Conservation (phyloP, 495 filamentous ascomycete genomes). For the Penicillium nucicola region DNA sequence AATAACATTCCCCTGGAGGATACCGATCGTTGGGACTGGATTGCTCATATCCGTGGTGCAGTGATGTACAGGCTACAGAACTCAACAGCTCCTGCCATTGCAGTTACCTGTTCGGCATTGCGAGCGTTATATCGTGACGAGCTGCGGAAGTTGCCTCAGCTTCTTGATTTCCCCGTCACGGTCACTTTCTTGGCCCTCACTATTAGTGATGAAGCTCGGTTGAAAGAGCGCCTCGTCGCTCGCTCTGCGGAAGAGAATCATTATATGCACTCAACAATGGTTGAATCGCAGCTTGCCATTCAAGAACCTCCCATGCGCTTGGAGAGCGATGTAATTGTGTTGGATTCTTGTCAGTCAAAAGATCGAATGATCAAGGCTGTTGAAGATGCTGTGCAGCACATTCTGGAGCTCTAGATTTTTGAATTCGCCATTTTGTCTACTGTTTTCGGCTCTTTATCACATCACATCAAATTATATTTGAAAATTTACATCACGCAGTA, state of each 20-base stretch:
- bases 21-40: slow-evolving; percentile 24
- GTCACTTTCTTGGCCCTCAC: slow-evolving; percentile 18
- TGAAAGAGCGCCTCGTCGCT: slow-evolving; percentile 9
- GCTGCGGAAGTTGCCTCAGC: slow-evolving; percentile 11
- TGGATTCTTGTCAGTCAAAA: slow-evolving; percentile 12
- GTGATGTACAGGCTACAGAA: slow-evolving; percentile 21
- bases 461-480: too few relatives aligned
- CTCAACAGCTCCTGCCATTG: slow-evolving; percentile 4
- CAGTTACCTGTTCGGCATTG: slow-evolving; percentile 23
- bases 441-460: too few relatives aligned
- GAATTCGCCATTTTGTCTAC: too few relatives aligned
- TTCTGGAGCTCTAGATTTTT: neutral
- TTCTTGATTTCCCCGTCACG: slow-evolving; percentile 22
- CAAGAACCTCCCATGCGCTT: slow-evolving; percentile 11
- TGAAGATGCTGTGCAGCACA: neutral
- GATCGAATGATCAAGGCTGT: slow-evolving; percentile 13
- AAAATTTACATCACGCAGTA: too few relatives aligned
- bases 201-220: slow-evolving; percentile 1
- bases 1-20: slow-evolving; percentile 17
- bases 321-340: slow-evolving; percentile 15
- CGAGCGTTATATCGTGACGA: slow-evolving; percentile 19
- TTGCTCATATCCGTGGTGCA: slow-evolving; percentile 23
- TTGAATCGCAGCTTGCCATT: slow-evolving; percentile 22
- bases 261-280: slow-evolving; percentile 24
- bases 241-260: slow-evolving; percentile 15